A percentile compares a stretch with the other conserved stretches of the same genome.
Conservation (phyloP, 345 rosid species). For the Boechera stricta region DNA sequence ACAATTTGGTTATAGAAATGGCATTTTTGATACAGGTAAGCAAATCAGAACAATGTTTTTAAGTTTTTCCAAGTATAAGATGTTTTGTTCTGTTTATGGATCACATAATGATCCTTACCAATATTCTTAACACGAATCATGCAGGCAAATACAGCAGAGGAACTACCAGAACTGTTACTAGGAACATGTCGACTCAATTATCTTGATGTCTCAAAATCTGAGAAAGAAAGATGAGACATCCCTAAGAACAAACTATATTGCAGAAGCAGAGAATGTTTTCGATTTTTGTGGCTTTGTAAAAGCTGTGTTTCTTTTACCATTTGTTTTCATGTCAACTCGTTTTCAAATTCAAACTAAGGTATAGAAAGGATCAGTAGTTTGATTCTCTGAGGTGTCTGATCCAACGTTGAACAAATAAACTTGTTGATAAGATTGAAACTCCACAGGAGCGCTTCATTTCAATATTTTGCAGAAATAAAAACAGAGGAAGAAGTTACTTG, state of each 20-base stretch:
- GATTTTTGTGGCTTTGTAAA: conserved; percentile 13
- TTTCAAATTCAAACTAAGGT: conserved; percentile 13
- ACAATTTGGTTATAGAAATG: conserved; percentile 85
- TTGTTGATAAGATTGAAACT: conserved; percentile 25
- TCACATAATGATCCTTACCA: not conserved
- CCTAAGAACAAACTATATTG: not conserved
- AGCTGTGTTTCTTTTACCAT: conserved; percentile 21
- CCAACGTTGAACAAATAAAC: conserved; percentile 1
- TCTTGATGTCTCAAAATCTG: conserved; percentile 71
- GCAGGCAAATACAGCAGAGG: conserved; percentile 84
- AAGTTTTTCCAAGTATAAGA: not conserved
- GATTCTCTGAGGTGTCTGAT: conserved; percentile 21
- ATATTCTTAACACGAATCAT: not conserved
- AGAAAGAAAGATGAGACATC: conserved; percentile 43
- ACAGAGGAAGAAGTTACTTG: conserved; percentile 27
- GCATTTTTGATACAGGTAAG: conserved; percentile 90
- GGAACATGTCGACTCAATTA: conserved; percentile 85
- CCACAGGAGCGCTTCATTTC: not conserved
- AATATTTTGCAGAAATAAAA: not conserved
- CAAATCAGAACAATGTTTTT: not conserved
- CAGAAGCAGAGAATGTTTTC: conserved; percentile 29
- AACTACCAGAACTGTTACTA: conserved; percentile 81
- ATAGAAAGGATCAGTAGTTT: conserved; percentile 36
- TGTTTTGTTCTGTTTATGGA: not conserved
- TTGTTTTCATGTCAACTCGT: conserved; percentile 6